A percentile compares a stretch with the other conserved stretches of the same genome.
These are phyloP conservation scores for Fusarium sp. DNA, from an alignment of 2,329 filamentous ascomycete genomes.

Conservation along the genomic window DNA sequence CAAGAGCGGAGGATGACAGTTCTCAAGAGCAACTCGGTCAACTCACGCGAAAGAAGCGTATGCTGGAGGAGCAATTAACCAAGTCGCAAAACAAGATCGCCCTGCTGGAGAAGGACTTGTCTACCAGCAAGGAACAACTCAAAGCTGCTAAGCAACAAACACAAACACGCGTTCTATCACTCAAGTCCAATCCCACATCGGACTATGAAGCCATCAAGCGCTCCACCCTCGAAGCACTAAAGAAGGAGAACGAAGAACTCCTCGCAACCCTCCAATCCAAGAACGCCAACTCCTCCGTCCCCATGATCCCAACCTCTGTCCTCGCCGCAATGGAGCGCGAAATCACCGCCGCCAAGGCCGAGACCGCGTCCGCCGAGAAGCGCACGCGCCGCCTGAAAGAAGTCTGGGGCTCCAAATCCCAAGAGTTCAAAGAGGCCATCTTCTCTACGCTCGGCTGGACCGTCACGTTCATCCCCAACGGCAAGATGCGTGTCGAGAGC, in stretches of 20 bases:
- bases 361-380: slow-evolving; percentile 80
- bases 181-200: slow-evolving; percentile 92
- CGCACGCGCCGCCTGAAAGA: slow-evolving; percentile 86
- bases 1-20: slow-evolving; percentile 68
- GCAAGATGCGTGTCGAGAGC: slow-evolving; percentile 89
- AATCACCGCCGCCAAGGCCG: slow-evolving; percentile 74
- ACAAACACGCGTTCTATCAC: slow-evolving; percentile 82
- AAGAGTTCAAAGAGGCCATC: slow-evolving; percentile 95
- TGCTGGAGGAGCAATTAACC: slow-evolving; percentile 80
- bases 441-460: slow-evolving; percentile 93
- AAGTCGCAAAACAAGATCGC: slow-evolving; percentile 74
- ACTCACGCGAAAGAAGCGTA: slow-evolving; percentile 86
- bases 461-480: slow-evolving; percentile 95
- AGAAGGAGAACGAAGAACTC: slow-evolving; percentile 85
- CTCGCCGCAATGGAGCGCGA: slow-evolving; percentile 80
- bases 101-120: slow-evolving; percentile 78
- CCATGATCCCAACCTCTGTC: slow-evolving; percentile 78
- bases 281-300: slow-evolving; percentile 54
- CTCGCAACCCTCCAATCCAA: slow-evolving; percentile 72
- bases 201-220: slow-evolving; percentile 86
- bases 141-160: slow-evolving; percentile 70
- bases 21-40: slow-evolving; percentile 80
- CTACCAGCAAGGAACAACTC: slow-evolving; percentile 78
- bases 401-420: slow-evolving; percentile 89
- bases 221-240: slow-evolving; percentile 78